These are phyloP conservation scores for Salix udensis DNA, from an alignment of 345 rosid genomes.

Conservation along the genomic window DNA sequence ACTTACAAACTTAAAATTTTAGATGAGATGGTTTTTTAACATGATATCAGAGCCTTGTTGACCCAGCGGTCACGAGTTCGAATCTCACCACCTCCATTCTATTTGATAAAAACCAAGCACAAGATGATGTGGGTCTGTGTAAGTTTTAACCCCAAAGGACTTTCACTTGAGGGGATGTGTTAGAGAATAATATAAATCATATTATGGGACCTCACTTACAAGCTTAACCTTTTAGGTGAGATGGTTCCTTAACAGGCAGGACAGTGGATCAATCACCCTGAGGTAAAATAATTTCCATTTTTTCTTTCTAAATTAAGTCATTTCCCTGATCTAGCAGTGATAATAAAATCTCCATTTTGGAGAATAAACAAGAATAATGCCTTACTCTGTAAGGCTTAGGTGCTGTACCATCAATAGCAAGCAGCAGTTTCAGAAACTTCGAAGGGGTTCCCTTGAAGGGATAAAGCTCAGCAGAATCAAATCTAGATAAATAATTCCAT, in stretches of 20 bases:
- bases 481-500: not conserved
- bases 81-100: too few relatives aligned
- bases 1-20: too few relatives aligned
- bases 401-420: not conserved
- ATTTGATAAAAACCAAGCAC: too few relatives aligned
- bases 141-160: too few relatives aligned
- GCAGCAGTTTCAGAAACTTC: not conserved
- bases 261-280: not conserved
- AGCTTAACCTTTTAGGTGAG: too few relatives aligned
- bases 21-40: too few relatives aligned
- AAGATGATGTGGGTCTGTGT: too few relatives aligned
- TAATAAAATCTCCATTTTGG: not conserved
- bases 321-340: not conserved
- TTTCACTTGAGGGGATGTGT: too few relatives aligned
- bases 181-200: too few relatives aligned
- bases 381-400: not conserved
- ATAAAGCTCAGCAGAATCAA: not conserved
- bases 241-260: not conserved
- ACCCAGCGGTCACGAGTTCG: too few relatives aligned
- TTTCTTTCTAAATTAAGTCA: not conserved
- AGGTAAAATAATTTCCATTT: not conserved
- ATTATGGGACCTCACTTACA: too few relatives aligned
- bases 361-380: not conserved
- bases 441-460: not conserved
- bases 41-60: too few relatives aligned